Conservation (phyloP, 352 stramenopile genomes). For the Phytophthora podocarpi region DNA sequence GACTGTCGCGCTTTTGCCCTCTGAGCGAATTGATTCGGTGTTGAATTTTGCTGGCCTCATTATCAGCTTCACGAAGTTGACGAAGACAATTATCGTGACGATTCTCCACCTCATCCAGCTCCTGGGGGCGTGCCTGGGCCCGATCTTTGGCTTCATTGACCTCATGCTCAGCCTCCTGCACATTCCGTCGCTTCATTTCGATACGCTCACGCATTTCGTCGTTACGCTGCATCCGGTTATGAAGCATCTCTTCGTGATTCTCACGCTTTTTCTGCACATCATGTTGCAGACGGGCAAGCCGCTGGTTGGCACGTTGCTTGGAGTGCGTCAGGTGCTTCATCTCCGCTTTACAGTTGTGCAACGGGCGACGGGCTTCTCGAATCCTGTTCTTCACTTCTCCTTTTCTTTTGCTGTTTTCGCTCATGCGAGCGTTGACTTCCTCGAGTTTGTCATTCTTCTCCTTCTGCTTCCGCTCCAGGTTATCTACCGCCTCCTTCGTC, state of each 20-base stretch:
- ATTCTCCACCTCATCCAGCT: conserved; percentile 64
- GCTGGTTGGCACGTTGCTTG: conserved; percentile 55
- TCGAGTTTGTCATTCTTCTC: conserved; percentile 71
- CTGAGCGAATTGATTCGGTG: conserved; percentile 51
- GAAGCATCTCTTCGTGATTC: conserved; percentile 62
- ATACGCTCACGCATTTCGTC: conserved; percentile 63
- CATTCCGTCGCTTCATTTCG: conserved; percentile 51
- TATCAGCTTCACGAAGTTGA: conserved; percentile 63
- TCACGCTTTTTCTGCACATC: conserved; percentile 61
- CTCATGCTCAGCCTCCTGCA: conserved; percentile 47
- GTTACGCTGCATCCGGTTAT: conserved; percentile 61
- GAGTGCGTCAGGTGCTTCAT: conserved; percentile 63
- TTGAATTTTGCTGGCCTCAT: conserved; percentile 50
- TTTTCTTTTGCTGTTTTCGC: conserved; percentile 50
- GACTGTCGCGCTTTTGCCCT: conserved; percentile 60
- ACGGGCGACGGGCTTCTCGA: conserved; percentile 60
- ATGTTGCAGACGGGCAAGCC: conserved; percentile 50
- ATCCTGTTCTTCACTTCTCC: conserved; percentile 66
- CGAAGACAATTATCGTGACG: conserved; percentile 60
- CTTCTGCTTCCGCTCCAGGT: conserved; percentile 64
- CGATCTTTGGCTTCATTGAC: conserved; percentile 41
- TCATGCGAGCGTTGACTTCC: conserved; percentile 46
- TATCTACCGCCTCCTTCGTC: conserved; percentile 47
- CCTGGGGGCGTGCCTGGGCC: conserved; percentile 27
- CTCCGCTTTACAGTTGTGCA: conserved; percentile 72